Evolutionary conservation across 805 yeast genomes (phyloP).

Genomic region (Maudiozyma turicensis): DNA sequence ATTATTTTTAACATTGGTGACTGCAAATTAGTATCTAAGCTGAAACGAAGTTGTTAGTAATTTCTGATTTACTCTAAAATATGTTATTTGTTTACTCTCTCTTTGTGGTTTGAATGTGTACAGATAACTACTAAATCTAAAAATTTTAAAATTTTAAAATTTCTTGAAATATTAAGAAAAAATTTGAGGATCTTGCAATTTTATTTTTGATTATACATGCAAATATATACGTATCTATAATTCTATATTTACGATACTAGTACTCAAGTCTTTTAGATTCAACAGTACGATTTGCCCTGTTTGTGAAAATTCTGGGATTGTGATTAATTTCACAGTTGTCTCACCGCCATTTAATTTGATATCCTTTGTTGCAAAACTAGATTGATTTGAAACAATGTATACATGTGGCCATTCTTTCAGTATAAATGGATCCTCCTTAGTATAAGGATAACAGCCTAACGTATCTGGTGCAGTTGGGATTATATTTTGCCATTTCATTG

Average conservation of each 20-base stretch:
- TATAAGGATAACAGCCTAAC: conserved; percentile 77
- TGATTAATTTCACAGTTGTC: conserved; percentile 40
- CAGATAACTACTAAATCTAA: too few relatives aligned
- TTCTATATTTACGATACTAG: conserved; percentile 37
- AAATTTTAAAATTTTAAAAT: too few relatives aligned
- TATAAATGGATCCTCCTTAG: conserved; percentile 68
- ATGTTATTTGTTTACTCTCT: too few relatives aligned
- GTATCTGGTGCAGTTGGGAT: conserved; percentile 97
- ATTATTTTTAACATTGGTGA: too few relatives aligned
- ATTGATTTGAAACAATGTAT: conserved; percentile 80
- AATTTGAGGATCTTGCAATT: background rate
- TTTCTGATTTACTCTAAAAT: too few relatives aligned
- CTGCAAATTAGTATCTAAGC: too few relatives aligned
- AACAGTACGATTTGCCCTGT: conserved; percentile 59
- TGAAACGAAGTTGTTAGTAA: too few relatives aligned
- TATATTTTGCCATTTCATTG: conserved; percentile 73
- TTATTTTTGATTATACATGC: background rate
- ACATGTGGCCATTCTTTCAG: conserved; percentile 78
- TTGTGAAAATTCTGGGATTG: conserved; percentile 60
- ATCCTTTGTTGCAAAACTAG: conserved; percentile 41
- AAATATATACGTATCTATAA: background rate
- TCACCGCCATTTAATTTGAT: conserved; percentile 29
- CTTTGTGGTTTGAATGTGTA: too few relatives aligned
- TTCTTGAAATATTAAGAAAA: background rate
- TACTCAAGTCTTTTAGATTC: conserved; percentile 47